Evolutionary conservation across 2,329 filamentous ascomycete species (phyloP), one percentile per base, ranked within the genome.

Genomic region (Penicillium psychrosexuale): DNA sequence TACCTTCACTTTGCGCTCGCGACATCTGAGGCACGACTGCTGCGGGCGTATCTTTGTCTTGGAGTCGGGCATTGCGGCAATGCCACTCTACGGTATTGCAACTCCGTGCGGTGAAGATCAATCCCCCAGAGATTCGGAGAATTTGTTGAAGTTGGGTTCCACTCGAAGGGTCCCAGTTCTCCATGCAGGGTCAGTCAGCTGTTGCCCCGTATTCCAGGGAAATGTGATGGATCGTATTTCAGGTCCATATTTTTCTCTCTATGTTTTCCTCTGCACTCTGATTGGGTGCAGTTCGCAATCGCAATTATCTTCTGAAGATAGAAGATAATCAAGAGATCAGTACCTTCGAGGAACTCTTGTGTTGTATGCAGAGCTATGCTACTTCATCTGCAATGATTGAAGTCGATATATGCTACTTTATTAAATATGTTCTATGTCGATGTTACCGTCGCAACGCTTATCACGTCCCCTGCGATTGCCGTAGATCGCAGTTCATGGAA

Each of bases 1-100:
- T 42, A 67, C 66, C 61, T 68, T 69, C 15, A 69, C 63, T 50
- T 68, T 69, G 51, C 66, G 64, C 51, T 67, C 66, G 27, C 66
- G 63, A 50, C 66, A 69, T 51, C 63, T 62, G 1, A 62, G 58
- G 58, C 66, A 69, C 4, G 66, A 68, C 47, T 68, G 66, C 45
- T 68, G 66, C 7, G 66, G 66, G 15, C 66, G 63, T 30, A 62
- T 60, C 34, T 68, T 66, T 11, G 62, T 51, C 40, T 59, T 67
- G 0, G 45, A 36, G 15, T 61, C 61, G 22, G 51, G 33, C 52
- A 54, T 54, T 30, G 19, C 19, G 31, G 34, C 19, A 43, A 30
- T 43, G 19, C 47, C 47, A 43, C 36, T 27, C 28, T 42, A 22
- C 13, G 3, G 17, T 36, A 37, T n/a, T 42, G 39, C 9, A 37